Evolutionary conservation across 768 basidiomycete genomes (phyloP), one percentile per base, ranked within the genome.

Genomic region (Amanita inopinata): DNA sequence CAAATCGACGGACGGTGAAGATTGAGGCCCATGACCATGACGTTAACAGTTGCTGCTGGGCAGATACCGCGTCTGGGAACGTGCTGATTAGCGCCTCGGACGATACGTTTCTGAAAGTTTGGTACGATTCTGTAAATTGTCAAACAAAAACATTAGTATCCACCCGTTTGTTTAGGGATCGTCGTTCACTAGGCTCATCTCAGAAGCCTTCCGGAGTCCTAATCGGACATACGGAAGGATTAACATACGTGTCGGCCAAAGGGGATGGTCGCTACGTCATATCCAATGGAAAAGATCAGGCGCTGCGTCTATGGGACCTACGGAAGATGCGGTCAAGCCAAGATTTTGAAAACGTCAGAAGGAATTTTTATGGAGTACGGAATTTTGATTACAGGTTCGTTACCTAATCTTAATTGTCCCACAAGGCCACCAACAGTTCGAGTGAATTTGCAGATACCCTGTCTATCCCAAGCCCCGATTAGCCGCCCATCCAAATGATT

Each of bases 11-110:
- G 47, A 83, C 83, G 0, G 80, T 97, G 19, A 85, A 81, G 53
- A 91, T 99, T 12, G 51, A 61, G n/a, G 96, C 90, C 0, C 96
- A 99, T 55, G 57, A 62, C 1, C 83, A 89, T 56, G 96, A 99
- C 57, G 85, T 97, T 31, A 99, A 99, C 53, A 88, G 89, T 55
- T 80, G 92, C 62, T 91, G 87, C 56, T 99, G 93, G 82, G 96
- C 96, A 0, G 93, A 97, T 56, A 81, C 81, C 8, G 74, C 77
- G 2, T 93, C 89, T 9, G 91, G 91, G 8, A 98, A 99, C 57
- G 78, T 99, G 14, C 75, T 99, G 19, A 80, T 98, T 38, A 94
- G 90, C 51, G 96, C 88, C 1, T 93, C 91, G 0, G 96, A 99
- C 54, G 96, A 99, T 56, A 80, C 78, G 0, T 93, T 83, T 60